Evolutionary conservation across 805 yeast species (phyloP), one percentile per base, ranked within the genome.

Genomic region (Yamadazyma olivae): DNA sequence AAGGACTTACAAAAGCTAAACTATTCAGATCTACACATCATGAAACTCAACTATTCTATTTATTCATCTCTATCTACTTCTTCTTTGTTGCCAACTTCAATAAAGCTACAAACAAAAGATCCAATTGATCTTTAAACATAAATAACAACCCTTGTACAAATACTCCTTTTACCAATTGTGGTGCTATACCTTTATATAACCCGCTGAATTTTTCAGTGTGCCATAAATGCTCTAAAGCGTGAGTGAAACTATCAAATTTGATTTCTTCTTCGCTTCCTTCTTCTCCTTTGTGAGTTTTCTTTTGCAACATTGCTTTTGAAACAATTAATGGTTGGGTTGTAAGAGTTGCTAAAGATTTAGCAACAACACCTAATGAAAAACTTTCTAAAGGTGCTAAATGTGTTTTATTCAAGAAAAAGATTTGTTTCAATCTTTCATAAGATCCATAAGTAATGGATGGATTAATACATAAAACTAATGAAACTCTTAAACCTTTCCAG

Each of bases 381-480:
- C 80, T 77, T 59, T 85, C 81, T 33, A 68, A 60, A 2, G 89
- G 83, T 6, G 74, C 66, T 43, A 85, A 67, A 41, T 59, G 62
- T 41, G 59, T 53, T 49, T 63, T 60, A 41, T 50, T 45, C 30
- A 63, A 61, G 59, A 61, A 77, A 27, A 83, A 51, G 3, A 75
- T 47, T 29, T 66, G 67, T 53, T 75, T 79, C 46, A 86, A 67
- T 46, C 86, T 72, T 54, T 83, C 89, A 56, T 76, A 83, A 3
- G 88, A 70, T 6, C 95, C 91, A 53, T 86, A 87, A 2, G 95
- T 87, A 53, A 87, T 87, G 26, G 93, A 80, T 3, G 95, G 95
- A 60, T 87, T 87, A 33, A 82, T 66, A 14, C 91, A 86, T 33
- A 87, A 71, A 8, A 86, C 83, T 50, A 86, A 58, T 6, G 87